phyloP scores from a whole-genome alignment of 192 early-diverging fungal genomes.

The Powellomyces hirtus region DNA sequence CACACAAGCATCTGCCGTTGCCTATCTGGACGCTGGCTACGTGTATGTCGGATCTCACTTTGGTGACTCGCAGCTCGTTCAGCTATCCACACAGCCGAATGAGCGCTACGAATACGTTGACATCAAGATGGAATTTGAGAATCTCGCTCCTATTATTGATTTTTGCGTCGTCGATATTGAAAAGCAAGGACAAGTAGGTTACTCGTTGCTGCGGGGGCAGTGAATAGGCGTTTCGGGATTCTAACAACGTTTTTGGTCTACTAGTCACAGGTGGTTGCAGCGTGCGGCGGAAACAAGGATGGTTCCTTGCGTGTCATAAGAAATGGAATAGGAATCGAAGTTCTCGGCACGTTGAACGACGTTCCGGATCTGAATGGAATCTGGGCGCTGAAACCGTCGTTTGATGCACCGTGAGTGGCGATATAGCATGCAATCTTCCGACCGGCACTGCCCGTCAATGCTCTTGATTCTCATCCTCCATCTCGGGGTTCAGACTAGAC shows the following conservation, averaged over 20 bases:
- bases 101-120: conserved; percentile 49
- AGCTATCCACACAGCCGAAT: conserved; percentile 41
- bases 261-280: conserved; percentile 78
- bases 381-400: conserved; percentile 63
- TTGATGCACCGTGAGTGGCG: conserved; percentile 45
- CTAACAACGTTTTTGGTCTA: not conserved
- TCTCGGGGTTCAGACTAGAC: conserved; percentile 31
- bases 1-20: conserved; percentile 50
- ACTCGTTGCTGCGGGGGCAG: not conserved
- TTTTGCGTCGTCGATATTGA: conserved; percentile 81
- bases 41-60: conserved; percentile 83
- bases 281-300: conserved; percentile 72
- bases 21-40: conserved; percentile 65
- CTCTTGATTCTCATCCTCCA: not conserved
- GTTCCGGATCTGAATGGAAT: conserved; percentile 68
- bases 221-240: not conserved
- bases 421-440: no score
- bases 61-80: conserved; percentile 78
- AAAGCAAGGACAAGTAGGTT: conserved; percentile 54
- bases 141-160: conserved; percentile 82
- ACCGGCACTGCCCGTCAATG: not conserved
- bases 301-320: conserved; percentile 79
- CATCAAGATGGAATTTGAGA: conserved; percentile 60
- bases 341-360: conserved; percentile 52
- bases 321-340: conserved; percentile 85